Evolutionary conservation across 2,329 filamentous ascomycete species (phyloP).

Genomic region (Fusarium sp.): DNA sequence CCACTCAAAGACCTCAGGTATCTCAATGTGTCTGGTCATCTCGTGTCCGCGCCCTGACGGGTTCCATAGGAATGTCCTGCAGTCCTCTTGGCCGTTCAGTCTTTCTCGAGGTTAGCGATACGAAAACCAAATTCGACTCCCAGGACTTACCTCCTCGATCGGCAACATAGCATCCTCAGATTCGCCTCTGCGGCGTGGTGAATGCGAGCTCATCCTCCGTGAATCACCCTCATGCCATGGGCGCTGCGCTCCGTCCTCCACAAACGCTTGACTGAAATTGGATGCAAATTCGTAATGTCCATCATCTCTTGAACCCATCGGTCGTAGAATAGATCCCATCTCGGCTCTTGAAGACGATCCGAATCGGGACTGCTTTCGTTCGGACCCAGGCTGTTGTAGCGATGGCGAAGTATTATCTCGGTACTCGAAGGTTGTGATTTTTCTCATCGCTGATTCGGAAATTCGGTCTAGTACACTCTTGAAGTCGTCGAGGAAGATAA

Average conservation of each 20-base stretch:
- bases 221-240: background rate
- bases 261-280: background rate
- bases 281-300: constrained; percentile 2
- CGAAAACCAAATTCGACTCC: fast-evolving
- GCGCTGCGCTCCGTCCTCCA: fast-evolving
- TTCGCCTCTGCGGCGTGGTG: background rate
- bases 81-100: background rate
- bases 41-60: background rate
- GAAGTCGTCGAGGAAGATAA: constrained; percentile 30
- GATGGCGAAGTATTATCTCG: background rate
- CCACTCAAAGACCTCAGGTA: fast-evolving
- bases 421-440: constrained; percentile 24
- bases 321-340: background rate
- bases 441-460: constrained; percentile 30
- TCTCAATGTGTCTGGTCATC: background rate
- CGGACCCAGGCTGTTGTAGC: background rate
- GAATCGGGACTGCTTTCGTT: background rate
- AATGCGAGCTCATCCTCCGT: background rate
- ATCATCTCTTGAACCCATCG: background rate
- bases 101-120: background rate
- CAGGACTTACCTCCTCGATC: background rate
- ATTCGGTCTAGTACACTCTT: constrained; percentile 28
- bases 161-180: constrained; percentile 5
- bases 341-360: background rate
- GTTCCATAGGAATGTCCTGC: constrained; percentile 4